Evolutionary conservation across 306 rosid species (phyloP).

Genomic region (Boehmeria nivea): DNA sequence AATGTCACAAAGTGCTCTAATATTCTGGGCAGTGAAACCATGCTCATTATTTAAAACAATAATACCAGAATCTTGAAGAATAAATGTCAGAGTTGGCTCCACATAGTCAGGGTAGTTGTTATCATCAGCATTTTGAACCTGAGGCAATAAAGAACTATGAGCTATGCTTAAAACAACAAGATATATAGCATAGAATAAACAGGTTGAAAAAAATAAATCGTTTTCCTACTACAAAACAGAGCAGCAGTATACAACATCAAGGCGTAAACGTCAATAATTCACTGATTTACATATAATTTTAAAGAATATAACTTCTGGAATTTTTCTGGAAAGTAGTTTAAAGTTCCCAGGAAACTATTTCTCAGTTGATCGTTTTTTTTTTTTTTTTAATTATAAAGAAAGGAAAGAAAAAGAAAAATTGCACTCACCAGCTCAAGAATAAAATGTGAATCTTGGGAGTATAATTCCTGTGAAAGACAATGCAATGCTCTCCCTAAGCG

Average conservation of each 20-base stretch:
- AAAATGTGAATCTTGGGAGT: slow-evolving; percentile 97
- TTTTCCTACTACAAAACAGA: too few species aligned
- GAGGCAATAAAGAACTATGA: slow-evolving; percentile 9
- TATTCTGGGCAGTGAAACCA: slow-evolving; percentile 80
- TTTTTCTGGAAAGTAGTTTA: too few species aligned
- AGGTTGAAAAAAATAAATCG: too few species aligned
- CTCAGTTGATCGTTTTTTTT: too few species aligned
- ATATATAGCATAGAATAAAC: neutral
- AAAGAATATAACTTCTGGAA: too few species aligned
- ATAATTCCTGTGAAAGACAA: slow-evolving; percentile 93
- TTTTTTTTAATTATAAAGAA: neutral
- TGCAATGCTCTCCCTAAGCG: slow-evolving; percentile 97
- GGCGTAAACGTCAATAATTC: too few species aligned
- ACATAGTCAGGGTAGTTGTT: slow-evolving; percentile 64
- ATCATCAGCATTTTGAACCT: slow-evolving; percentile 99
- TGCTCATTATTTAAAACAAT: slow-evolving; percentile 78
- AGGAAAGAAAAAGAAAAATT: slow-evolving; percentile 6
- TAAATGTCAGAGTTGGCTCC: slow-evolving; percentile 83
- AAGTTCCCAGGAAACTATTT: too few species aligned
- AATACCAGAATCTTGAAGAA: slow-evolving; percentile 71
- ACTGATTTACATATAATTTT: too few species aligned
- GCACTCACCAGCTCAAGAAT: slow-evolving; percentile 87
- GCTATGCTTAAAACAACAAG: neutral
- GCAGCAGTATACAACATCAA: too few species aligned
- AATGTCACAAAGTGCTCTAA: slow-evolving; percentile 93